These are phyloP conservation scores for Fusarium xylarioides DNA, from an alignment of 2,329 filamentous ascomycete genomes.

Conservation along the genomic window DNA sequence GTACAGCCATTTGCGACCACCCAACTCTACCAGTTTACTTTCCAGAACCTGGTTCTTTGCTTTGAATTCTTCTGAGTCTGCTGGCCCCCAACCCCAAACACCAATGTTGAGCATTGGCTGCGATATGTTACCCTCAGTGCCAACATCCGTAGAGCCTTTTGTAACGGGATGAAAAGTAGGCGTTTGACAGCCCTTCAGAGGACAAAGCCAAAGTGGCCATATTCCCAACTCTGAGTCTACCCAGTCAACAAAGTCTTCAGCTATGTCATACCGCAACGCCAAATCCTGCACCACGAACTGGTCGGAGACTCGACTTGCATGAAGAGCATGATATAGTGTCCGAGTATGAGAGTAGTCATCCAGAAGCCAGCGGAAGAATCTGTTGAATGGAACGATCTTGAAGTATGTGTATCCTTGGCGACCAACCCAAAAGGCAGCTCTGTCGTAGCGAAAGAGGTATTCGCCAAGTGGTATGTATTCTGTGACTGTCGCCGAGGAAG, in stretches of 20 bases:
- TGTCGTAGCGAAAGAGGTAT: constrained; percentile 70
- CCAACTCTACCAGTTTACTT: constrained; percentile 67
- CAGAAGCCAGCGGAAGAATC: constrained; percentile 64
- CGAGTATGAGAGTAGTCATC: constrained; percentile 70
- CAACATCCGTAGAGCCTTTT: fast-evolving
- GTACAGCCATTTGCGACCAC: constrained; percentile 84
- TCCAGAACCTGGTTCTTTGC: constrained; percentile 73
- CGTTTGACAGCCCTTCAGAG: constrained; percentile 21
- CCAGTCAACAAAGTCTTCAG: constrained; percentile 46
- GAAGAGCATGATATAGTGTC: constrained; percentile 70
- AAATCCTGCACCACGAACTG: constrained; percentile 71
- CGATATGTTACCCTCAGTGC: neutral
- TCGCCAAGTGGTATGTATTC: constrained; percentile 49
- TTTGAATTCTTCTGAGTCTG: constrained; percentile 62
- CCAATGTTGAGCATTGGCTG: constrained; percentile 64
- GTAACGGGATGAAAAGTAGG: constrained; percentile 39
- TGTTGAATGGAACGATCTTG: constrained; percentile 61
- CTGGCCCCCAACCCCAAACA: constrained; percentile 78
- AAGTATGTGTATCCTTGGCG: constrained; percentile 66
- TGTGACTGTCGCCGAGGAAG: neutral
- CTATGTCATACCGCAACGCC: constrained; percentile 62
- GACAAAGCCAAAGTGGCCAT: constrained; percentile 46
- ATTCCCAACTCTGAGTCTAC: constrained; percentile 35
- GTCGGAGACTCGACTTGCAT: constrained; percentile 63
- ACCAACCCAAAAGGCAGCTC: constrained; percentile 73